Base-by-base conservation (phyloP, 331 rosid genomes). In the Quercus lobata region DNA sequence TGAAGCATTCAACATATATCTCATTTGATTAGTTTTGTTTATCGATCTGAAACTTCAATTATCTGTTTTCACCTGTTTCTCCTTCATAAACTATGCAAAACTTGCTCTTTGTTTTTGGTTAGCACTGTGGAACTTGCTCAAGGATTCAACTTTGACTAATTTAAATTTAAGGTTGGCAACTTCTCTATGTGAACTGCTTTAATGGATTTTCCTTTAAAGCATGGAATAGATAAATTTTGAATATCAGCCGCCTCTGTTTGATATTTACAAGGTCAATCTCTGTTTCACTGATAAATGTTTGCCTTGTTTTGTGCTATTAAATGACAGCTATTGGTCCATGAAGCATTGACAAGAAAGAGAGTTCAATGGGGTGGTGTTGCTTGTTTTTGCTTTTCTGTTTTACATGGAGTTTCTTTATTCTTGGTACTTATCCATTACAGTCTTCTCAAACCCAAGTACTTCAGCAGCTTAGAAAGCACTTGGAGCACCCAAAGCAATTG, bases 381-480 rank as follows among this genome's bases (percentile, higher is more conserved):
- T 76, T 87, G 69, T 72, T 83, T 71, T 72, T 88, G 81, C 80
- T 93, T 8, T 69, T 89, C 60, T 83, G 77, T 71, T 84, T 72
- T 58, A 62, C 75, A 71, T 93, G 91, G 84, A 83, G 80, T 80
- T 84, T 85, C 72, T 79, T 82, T 24, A 76, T 76, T 82, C 22
- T 81, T 53, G 79, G 80, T 76, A 81, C 74, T 81, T 78, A 88
- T 65, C 91, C 91, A 71, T 86, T 93, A 18, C 99, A 93, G 27
- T 85, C 97, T 32, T 96, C 99, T 84, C 98, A 96, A 71, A 87
- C 83, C 49, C 92, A 89, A 86, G 97, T 91, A 80, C 99, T 93
- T 89, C 86, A 91, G 12, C 99, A 96, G 72, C 77, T 96, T 57
- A 91, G 88, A 71, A 91, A 88, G 89, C 98, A 93, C 7, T 86